Conservation (phyloP, 2,329 filamentous ascomycete genomes). For the Aspergillus ruber region DNA sequence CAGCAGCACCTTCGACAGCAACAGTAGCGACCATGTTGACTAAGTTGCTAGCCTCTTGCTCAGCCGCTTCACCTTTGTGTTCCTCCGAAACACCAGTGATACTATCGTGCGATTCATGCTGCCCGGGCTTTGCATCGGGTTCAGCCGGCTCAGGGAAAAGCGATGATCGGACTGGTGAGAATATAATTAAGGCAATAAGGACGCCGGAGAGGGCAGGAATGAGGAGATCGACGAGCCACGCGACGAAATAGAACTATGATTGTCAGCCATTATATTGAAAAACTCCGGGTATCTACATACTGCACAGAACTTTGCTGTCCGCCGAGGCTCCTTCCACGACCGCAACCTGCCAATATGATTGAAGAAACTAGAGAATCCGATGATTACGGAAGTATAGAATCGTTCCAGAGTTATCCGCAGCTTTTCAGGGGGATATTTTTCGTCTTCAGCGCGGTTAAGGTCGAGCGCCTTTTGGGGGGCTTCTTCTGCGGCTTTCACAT, state of each 20-base stretch:
- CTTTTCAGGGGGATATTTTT: slow-evolving; percentile 81
- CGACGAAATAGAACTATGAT: slow-evolving; percentile 48
- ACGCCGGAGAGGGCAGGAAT: slow-evolving; percentile 54
- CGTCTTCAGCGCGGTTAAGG: slow-evolving; percentile 72
- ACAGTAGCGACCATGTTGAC: slow-evolving; percentile 68
- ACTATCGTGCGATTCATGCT: slow-evolving; percentile 52
- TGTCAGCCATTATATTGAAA: background rate
- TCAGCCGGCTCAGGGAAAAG: slow-evolving; percentile 72
- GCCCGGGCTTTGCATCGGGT: slow-evolving; percentile 59
- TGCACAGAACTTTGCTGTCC: slow-evolving; percentile 62
- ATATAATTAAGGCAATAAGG: slow-evolving; percentile 60
- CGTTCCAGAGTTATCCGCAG: slow-evolving; percentile 70
- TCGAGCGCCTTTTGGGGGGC: slow-evolving; percentile 64
- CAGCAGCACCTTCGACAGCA: slow-evolving; percentile 66
- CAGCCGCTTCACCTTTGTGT: slow-evolving; percentile 74
- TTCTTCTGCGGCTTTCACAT: slow-evolving; percentile 61
- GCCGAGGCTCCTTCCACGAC: slow-evolving; percentile 67
- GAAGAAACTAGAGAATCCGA: slow-evolving; percentile 57
- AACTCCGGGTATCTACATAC: slow-evolving; percentile 26
- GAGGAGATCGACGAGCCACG: slow-evolving; percentile 69
- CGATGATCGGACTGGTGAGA: slow-evolving; percentile 54
- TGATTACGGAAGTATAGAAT: slow-evolving; percentile 71
- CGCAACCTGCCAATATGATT: slow-evolving; percentile 72
- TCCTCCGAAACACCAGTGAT: slow-evolving; percentile 74
- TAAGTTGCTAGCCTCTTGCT: slow-evolving; percentile 75